Evolutionary conservation across 371 early-diverging fungal genomes (phyloP).

Genomic region (Syncephalastrum sp.): DNA sequence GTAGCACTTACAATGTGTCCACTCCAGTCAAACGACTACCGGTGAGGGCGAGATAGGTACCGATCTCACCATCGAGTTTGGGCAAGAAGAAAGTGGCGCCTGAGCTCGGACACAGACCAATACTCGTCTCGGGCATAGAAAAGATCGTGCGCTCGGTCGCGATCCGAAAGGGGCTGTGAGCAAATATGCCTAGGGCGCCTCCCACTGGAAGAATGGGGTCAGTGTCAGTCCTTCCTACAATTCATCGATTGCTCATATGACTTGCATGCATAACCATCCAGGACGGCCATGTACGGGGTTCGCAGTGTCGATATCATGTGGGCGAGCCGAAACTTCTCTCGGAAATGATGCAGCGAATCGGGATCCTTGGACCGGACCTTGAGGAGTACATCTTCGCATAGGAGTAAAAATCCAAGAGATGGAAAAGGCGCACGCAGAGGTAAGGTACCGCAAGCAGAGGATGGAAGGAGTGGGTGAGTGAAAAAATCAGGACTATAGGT

Average conservation of each 20-base stretch:
- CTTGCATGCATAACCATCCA: slow-evolving; percentile 89
- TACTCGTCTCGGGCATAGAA: slow-evolving; percentile 91
- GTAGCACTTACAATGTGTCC: slow-evolving; percentile 76
- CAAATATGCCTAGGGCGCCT: slow-evolving; percentile 93
- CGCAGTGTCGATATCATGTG: slow-evolving; percentile 85
- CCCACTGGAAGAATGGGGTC: slow-evolving; percentile 67
- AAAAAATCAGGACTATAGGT: too few relatives aligned
- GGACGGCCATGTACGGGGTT: slow-evolving; percentile 87
- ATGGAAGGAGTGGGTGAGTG: not conserved
- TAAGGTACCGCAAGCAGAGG: not conserved
- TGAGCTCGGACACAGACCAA: slow-evolving; percentile 94
- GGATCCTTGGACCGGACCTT: slow-evolving; percentile 47
- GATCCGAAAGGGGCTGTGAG: slow-evolving; percentile 94
- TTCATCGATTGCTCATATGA: not conserved
- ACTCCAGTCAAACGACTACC: slow-evolving; percentile 81
- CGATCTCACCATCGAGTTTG: slow-evolving; percentile 89
- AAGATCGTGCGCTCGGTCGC: slow-evolving; percentile 92
- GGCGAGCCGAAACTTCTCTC: slow-evolving; percentile 88
- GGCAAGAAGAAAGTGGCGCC: slow-evolving; percentile 94
- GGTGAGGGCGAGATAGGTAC: slow-evolving; percentile 91
- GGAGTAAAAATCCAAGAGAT: slow-evolving; percentile 3
- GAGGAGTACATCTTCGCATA: slow-evolving; percentile 28
- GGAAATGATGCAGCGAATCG: slow-evolving; percentile 79
- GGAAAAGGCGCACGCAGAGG: not conserved
- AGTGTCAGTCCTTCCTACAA: not conserved